Base-by-base conservation (phyloP, 371 early-diverging fungal genomes). In the Rhizomucor pusillus region DNA sequence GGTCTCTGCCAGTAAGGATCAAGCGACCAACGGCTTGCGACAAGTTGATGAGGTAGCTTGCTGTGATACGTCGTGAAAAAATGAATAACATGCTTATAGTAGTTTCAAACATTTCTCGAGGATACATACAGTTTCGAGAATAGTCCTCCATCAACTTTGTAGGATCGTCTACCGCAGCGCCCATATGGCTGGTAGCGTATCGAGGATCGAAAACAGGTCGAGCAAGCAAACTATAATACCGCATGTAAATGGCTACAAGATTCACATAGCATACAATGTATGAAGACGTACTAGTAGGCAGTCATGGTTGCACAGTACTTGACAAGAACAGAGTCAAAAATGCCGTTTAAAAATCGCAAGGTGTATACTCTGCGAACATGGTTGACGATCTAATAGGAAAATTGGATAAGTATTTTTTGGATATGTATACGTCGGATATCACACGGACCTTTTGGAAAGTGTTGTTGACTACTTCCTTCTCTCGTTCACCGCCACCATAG, bases 271-370 rank as follows among this genome's bases (percentile, higher is more conserved):
- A 25, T 43, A 5, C 20, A 16, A 24, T 12, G 22, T 3, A 5
- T 19, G 37, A 12, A 16, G 47, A 29, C 81, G 73, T 80, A 84
- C 85, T 85, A 81, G 59, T 91, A 93, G 19, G 93, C 93, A 23
- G 90, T 82, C 79, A 91, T 90, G 34, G 93, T 93, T 50, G 93
- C 93, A 39, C 86, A 86, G 59, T 92, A 92, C 69, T 92, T 92
- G 54, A 93, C 92, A 47, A 91, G 74, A 51, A 93, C 88, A 24
- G 89, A 90, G 59, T 90, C 90, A 59, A 88, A 80, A 47, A 91
- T 88, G 40, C 91, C 90, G 62, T 91, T 90, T 34, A 82, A 58
- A 59, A 91, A 87, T 36, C 91, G 85, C 55, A 89, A 73, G 9
- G 82, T 80, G 57, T 88, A 91, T 9, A 94, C 88, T 44, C 59